These are phyloP conservation scores for Lepidopterella palustris DNA, from an alignment of 495 filamentous ascomycete genomes.

Conservation along the genomic window DNA sequence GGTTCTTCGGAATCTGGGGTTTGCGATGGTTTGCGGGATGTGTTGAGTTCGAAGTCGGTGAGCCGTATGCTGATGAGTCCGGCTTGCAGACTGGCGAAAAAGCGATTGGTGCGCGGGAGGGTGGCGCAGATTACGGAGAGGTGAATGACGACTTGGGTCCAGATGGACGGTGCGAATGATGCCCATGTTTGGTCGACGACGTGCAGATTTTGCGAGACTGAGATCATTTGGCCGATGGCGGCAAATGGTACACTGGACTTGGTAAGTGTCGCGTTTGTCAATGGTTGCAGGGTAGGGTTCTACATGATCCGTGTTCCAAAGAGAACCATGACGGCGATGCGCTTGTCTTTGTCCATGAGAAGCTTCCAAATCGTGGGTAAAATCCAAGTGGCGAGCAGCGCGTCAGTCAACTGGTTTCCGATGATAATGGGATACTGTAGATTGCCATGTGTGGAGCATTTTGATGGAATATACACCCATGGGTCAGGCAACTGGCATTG, in stretches of 20 bases:
- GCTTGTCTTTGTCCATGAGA: constrained; percentile 13
- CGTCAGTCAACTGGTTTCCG: constrained; percentile 25
- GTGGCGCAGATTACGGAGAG: constrained; percentile 17
- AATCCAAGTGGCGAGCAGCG: constrained; percentile 21
- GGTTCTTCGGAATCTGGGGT: not conserved
- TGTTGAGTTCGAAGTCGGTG: constrained; percentile 18
- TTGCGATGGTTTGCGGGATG: not conserved
- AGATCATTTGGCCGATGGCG: constrained; percentile 1
- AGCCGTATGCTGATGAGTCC: constrained; percentile 7
- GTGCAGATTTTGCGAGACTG: not conserved
- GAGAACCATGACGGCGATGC: constrained; percentile 15
- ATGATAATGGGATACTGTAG: constrained; percentile 25
- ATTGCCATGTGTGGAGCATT: constrained; percentile 18
- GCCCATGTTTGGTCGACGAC: too few species aligned
- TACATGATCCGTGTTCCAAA: constrained; percentile 20
- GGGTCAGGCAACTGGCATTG: constrained; percentile 24
- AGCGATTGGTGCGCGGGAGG: constrained; percentile 19
- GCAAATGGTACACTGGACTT: not conserved
- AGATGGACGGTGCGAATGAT: not conserved
- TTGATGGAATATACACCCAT: constrained; percentile 12
- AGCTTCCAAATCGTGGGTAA: constrained; percentile 23
- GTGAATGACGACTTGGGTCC: constrained; percentile 6
- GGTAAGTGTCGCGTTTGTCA: not conserved
- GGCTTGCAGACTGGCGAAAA: constrained; percentile 11
- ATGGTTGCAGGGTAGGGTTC: not conserved